Base-by-base conservation (phyloP, 208 protist genomes). In the Angomonas deanei region DNA sequence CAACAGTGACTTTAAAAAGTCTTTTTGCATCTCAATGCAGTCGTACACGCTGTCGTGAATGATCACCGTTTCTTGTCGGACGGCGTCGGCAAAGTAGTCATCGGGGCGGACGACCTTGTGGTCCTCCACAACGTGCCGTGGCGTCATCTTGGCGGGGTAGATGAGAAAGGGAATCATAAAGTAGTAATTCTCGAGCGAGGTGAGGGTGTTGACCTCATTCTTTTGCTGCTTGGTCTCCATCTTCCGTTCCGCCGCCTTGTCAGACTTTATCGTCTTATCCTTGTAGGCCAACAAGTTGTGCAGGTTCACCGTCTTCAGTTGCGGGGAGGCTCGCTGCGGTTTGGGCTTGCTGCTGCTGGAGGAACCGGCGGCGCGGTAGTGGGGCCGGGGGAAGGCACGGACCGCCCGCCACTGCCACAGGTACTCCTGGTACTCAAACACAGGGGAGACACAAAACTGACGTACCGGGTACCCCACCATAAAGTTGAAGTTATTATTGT, bases 381-480 rank as follows among this genome's bases (percentile, higher is more conserved):
- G 13, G 19, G 42, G 42, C 17, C 8, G 23, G 42, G 42, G 42
- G 42, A 50, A 56, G 10, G 28, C 50, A 59, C 63, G 19, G 32
- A 86, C 55, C 10, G 82, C 61, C 10, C 85, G 81, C 82, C 85
- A 92, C 59, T 92, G 85, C 82, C 85, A 92, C 23, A 88, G 74
- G 27, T 66, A 75, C 3, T 75, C 69, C 28, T 31, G 11, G 34
- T 69, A 61, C 65, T 75, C 68, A 48, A 80, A 80, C 34, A 92
- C 78, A 1, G 82, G 74, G 2, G 85, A 92, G 0, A 82, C 56
- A 11, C 33, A 42, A 46, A 78, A 77, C 19, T 48, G 5, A 1
- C 52, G 26, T 17, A 70, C 55, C 13, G 65, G 64, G 1, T 61
- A 38, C 30, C 48, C 65, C 6, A 70, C 28, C 5, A 31, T 3